Base-by-base conservation (phyloP, 2,329 filamentous ascomycete genomes). In the Neonectria magnoliae region DNA sequence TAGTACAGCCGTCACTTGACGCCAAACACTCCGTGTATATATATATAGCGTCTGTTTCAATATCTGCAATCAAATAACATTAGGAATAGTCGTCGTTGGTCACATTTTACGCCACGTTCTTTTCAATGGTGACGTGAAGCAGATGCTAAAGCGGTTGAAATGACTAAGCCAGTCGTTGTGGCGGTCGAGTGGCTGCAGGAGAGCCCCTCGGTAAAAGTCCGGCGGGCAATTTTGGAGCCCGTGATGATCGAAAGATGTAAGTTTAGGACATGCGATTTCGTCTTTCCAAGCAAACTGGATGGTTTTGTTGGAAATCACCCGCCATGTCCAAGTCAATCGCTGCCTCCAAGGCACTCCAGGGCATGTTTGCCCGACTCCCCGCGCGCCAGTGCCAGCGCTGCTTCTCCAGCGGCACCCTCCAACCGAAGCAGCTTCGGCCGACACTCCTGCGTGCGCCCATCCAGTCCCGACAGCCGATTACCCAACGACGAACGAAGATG, bases 371-470 rank as follows among this genome's bases (percentile, higher is more conserved):
- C 20, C 76, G 75, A 41, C 65, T 75, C 36, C 66, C 77, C 2
- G 64, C 75, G 25, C 77, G 76, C 61, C 78, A 81, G 75, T 83
- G 81, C 68, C 77, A 78, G 50, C 80, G 82, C 57, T 82, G 81
- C 70, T 77, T 84, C 64, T 80, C 81, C 44, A 73, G 73, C 74
- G 71, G 69, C 67, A 73, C 76, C 47, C 62, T 77, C 51, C 78
- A 76, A 62, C 71, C 78, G 31, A 78, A 77, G 72, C 76, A 76
- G 65, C 68, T 77, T 48, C 78, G 79, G 60, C 75, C 79, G 52
- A 76, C 75, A 31, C 71, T 78, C 57, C 75, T 74, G 41, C 72
- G 74, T 65, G 65, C 68, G 8, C 64, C 76, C 47, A 51, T 77
- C 36, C 78, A 77, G 67, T 72, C 75, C 47, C 74, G 76, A 71